phyloP scores from a whole-genome alignment of 352 stramenopile species.

The Globisporangium recalcitrans region DNA sequence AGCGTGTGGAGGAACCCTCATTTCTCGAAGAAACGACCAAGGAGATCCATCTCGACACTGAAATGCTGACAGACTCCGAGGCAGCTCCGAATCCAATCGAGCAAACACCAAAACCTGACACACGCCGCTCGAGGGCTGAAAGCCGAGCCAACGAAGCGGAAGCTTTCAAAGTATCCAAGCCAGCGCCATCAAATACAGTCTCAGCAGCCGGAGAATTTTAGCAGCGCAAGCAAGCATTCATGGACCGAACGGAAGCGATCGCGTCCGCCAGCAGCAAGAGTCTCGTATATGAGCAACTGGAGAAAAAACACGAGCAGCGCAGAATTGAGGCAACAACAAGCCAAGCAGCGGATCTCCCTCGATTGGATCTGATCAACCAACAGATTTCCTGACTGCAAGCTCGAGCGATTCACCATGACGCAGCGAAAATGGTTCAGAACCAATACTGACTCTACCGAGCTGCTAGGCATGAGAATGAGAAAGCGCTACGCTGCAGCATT shows the following conservation, averaged over 20 bases:
- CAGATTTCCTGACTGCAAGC: slow-evolving; percentile 27
- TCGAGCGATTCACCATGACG: slow-evolving; percentile 37
- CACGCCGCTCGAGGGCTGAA: not conserved
- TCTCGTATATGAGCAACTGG: slow-evolving; percentile 67
- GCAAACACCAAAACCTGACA: not conserved
- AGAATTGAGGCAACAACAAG: slow-evolving; percentile 7
- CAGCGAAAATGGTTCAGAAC: slow-evolving; percentile 34
- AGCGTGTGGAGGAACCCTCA: not conserved
- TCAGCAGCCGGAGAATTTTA: slow-evolving; percentile 53
- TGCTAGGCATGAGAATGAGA: slow-evolving; percentile 4
- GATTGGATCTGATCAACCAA: slow-evolving; percentile 22
- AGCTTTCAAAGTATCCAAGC: not conserved
- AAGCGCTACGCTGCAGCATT: slow-evolving; percentile 15
- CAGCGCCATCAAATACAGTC: not conserved
- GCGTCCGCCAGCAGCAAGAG: slow-evolving; percentile 58
- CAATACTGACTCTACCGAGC: slow-evolving; percentile 35
- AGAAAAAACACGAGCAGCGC: slow-evolving; percentile 40
- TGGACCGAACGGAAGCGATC: slow-evolving; percentile 72
- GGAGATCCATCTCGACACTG: slow-evolving; percentile 31
- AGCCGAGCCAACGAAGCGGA: not conserved
- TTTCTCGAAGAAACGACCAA: not conserved
- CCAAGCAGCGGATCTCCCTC: slow-evolving; percentile 4
- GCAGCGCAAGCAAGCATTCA: slow-evolving; percentile 61
- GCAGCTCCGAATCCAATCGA: not conserved
- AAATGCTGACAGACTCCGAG: slow-evolving; percentile 12